Conservation (phyloP, 2,329 filamentous ascomycete species). For the Cryphonectria japonica region DNA sequence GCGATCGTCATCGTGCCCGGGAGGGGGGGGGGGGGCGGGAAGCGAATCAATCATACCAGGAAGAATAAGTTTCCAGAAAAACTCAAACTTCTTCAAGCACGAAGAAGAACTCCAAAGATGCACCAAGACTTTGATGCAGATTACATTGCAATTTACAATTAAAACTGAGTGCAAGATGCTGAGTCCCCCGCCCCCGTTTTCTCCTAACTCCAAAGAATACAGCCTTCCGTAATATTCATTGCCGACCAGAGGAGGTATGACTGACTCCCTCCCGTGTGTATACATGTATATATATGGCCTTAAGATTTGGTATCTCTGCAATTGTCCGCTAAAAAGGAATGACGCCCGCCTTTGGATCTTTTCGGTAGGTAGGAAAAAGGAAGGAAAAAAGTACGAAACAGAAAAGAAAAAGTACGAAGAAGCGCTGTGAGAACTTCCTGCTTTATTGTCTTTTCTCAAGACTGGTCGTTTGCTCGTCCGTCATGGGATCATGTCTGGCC, state of each 20-base stretch:
- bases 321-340: background rate
- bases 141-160: background rate
- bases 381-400: background rate
- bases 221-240: background rate
- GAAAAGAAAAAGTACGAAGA: background rate
- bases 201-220: background rate
- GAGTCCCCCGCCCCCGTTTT: background rate
- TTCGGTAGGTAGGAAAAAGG: background rate
- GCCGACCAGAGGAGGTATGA: background rate
- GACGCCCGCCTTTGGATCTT: background rate
- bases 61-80: background rate
- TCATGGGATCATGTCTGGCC: background rate
- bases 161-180: background rate
- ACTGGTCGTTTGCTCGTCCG: background rate
- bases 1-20: no score
- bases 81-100: background rate
- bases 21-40: no score
- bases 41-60: no score
- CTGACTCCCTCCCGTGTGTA: background rate
- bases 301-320: conserved; percentile 6
- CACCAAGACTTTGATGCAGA: background rate
- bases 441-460: background rate
- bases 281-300: background rate
- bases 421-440: background rate
- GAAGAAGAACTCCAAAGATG: background rate